phyloP scores from a whole-genome alignment of 495 filamentous ascomycete genomes.

The Neurospora hispaniola region DNA sequence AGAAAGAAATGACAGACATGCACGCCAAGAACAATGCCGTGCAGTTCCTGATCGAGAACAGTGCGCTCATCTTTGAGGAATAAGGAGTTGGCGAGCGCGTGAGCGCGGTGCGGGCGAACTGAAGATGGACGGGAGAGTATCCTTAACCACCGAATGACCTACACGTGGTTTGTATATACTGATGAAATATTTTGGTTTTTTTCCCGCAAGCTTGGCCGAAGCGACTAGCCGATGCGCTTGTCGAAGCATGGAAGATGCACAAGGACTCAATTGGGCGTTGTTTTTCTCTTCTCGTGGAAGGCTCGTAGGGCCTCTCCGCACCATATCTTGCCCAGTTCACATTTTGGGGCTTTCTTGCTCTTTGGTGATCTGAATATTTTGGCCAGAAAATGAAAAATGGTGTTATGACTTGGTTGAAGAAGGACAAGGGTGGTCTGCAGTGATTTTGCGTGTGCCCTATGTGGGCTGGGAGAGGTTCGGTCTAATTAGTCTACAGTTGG shows the following conservation, averaged over 20 bases:
- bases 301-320: neutral
- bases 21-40: slow-evolving; percentile 82
- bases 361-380: neutral
- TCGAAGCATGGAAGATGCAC: neutral
- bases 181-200: slow-evolving; percentile 2
- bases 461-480: neutral
- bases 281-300: neutral
- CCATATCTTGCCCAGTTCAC: neutral
- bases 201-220: neutral
- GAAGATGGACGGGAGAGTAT: neutral
- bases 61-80: slow-evolving; percentile 59
- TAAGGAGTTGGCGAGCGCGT: slow-evolving; percentile 5
- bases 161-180: slow-evolving; percentile 8
- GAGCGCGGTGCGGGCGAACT: neutral
- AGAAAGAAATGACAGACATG: slow-evolving; percentile 93
- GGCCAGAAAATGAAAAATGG: neutral
- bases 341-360: neutral
- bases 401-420: neutral
- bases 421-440: neutral
- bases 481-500: neutral
- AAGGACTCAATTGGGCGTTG: neutral
- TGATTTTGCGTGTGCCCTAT: neutral
- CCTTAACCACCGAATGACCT: neutral
- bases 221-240: neutral
- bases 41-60: slow-evolving; percentile 83